Conservation (phyloP, 192 early-diverging fungal species). For the Backusella tarrabulga region DNA sequence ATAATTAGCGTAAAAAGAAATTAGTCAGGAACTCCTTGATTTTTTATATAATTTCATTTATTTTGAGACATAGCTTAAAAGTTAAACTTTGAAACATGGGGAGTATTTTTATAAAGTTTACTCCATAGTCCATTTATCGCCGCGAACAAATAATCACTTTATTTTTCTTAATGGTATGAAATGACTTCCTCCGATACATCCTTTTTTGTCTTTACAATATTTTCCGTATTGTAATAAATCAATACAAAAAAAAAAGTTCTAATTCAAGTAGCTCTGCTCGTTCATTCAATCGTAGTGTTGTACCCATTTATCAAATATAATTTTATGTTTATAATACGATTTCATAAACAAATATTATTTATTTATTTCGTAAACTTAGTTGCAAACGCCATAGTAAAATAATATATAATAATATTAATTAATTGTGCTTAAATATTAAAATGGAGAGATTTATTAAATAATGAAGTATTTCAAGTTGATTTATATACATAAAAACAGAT, state of each 20-base stretch:
- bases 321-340: neutral
- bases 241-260: neutral
- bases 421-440: neutral
- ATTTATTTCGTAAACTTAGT: neutral
- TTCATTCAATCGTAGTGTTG: neutral
- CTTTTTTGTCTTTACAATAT: neutral
- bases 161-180: neutral
- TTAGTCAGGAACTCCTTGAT: neutral
- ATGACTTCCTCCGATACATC: neutral
- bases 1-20: neutral
- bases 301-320: neutral
- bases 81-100: neutral
- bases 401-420: neutral
- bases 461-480: neutral
- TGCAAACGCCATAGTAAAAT: neutral
- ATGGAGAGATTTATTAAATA: neutral
- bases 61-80: conserved; percentile 2
- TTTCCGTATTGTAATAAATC: neutral
- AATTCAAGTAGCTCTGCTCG: neutral
- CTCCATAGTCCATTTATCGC: neutral
- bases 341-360: neutral
- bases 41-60: neutral
- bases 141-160: neutral
- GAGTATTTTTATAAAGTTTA: neutral
- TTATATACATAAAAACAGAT: neutral